phyloP scores from a whole-genome alignment of 257 asterid species.

The Jasminum sambac region DNA sequence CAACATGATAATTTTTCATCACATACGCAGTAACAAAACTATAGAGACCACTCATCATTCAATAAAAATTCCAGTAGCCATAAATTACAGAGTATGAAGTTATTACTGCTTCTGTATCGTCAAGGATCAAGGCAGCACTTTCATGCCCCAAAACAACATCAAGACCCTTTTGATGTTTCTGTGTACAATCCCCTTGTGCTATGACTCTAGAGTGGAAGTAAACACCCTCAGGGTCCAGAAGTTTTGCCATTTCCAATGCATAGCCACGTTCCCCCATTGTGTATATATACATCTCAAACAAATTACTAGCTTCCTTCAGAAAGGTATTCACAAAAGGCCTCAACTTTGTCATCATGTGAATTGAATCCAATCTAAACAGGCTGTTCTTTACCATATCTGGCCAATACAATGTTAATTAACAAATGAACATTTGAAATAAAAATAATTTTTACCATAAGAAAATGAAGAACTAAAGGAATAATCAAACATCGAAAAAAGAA shows the following conservation, averaged over 20 bases:
- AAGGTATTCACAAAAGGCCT: constrained; percentile 85
- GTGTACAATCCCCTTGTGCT: constrained; percentile 85
- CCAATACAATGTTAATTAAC: constrained; percentile 28
- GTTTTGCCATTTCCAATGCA: constrained; percentile 82
- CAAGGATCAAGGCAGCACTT: constrained; percentile 86
- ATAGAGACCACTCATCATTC: not conserved
- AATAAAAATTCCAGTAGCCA: not conserved
- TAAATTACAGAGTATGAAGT: constrained; percentile 15
- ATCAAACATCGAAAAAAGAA: not conserved
- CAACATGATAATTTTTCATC: not conserved
- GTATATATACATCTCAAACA: constrained; percentile 90
- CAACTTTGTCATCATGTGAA: constrained; percentile 93
- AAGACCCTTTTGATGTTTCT: constrained; percentile 82
- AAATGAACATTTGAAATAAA: constrained; percentile 9
- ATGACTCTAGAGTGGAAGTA: constrained; percentile 82
- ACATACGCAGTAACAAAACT: not conserved
- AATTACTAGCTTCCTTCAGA: constrained; percentile 65
- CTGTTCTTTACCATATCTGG: constrained; percentile 63
- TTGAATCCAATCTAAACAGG: constrained; percentile 61
- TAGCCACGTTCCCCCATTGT: constrained; percentile 96
- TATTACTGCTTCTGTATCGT: constrained; percentile 87
- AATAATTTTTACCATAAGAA: constrained; percentile 5
- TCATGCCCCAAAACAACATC: constrained; percentile 92
- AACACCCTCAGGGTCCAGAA: constrained; percentile 72
- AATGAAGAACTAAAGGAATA: not conserved